Evolutionary conservation across 768 basidiomycete species (phyloP), one percentile per base, ranked within the genome.

Genomic region (Boletales sp.): DNA sequence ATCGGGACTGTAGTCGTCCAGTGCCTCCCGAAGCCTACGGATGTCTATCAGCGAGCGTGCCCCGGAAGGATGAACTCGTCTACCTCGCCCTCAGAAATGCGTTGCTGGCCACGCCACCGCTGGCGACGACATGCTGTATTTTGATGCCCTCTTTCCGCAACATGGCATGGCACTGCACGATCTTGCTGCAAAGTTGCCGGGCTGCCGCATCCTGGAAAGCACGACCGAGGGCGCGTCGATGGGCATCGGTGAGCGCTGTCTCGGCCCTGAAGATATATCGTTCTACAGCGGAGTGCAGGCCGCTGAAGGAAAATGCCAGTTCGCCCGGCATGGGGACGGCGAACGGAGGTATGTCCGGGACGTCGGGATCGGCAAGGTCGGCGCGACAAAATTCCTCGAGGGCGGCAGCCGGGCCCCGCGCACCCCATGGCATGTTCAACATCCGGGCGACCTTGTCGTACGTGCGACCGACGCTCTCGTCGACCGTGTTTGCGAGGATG

Each of bases 71-170:
- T 36, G 34, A 30, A 15, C 17, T 5, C 13, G 58, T 74, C 39
- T 44, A 90, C 92, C 84, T 74, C 39, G 74, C 52, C 14, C 91
- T 74, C 49, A 98, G 70, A 56, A 76, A 83, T 19, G 56, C 40
- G 58, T 99, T 99, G 57, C 90, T 91, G 14, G 94, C 95, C 0
- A 99, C 95, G 2, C 95, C 95, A 0, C 95, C 95, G 51, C 91
- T 92, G 14, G 89, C 83, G 1, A 96, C 90, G 21, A 98, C 56
- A 47, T 84, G 74, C 11, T 65, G 66, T 4, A 90, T 68, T 8
- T 58, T 46, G 1, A 83, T 64, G n/a, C 70, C 76, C 19, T 69
- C 59, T 34, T 84, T 54, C 1, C 74, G 85, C 19, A 87, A 69
- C 41, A 56, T 49, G 11, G 62, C 47, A 45, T 58, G 58, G n/a